Evolutionary conservation across 257 asterid genomes (phyloP).

Genomic region (Gentiana macrophylla): DNA sequence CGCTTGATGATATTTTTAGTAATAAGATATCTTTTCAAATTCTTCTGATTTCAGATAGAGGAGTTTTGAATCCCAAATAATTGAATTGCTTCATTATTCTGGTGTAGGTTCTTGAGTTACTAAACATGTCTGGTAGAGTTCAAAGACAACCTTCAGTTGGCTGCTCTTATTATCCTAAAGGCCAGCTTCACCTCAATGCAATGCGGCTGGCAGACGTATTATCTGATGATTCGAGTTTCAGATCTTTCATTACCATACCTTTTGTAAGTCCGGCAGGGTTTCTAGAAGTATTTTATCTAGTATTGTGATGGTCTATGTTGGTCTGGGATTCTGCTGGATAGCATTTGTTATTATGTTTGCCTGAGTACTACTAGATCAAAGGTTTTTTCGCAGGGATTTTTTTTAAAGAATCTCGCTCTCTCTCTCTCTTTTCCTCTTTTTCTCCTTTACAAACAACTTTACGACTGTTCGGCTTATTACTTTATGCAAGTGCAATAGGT

Average conservation of each 20-base stretch:
- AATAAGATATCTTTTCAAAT: too few relatives aligned
- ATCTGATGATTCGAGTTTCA: constrained; percentile 95
- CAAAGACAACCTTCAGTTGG: constrained; percentile 23
- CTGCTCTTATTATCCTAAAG: constrained; percentile 39
- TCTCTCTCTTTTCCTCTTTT: neutral
- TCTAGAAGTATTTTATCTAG: neutral
- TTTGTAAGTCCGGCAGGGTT: constrained; percentile 47
- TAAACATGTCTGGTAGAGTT: constrained; percentile 71
- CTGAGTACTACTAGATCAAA: neutral
- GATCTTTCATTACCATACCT: constrained; percentile 57
- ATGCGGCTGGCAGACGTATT: constrained; percentile 90
- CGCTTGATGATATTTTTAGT: too few relatives aligned
- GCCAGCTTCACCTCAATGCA: constrained; percentile 87
- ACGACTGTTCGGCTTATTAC: neutral
- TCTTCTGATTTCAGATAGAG: too few relatives aligned
- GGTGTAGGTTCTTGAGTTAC: constrained; percentile 67
- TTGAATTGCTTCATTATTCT: constrained; percentile 10
- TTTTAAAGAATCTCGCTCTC: too few relatives aligned
- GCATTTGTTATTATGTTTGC: neutral
- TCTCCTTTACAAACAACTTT: neutral
- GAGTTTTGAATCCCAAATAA: too few relatives aligned
- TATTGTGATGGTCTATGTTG: neutral
- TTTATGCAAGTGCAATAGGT: too few relatives aligned
- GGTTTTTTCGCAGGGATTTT: too few relatives aligned
- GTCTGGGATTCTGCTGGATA: neutral